These are phyloP conservation scores for Trichophaea hybrida DNA, from an alignment of 2,329 filamentous ascomycete genomes.

Conservation along the genomic window DNA sequence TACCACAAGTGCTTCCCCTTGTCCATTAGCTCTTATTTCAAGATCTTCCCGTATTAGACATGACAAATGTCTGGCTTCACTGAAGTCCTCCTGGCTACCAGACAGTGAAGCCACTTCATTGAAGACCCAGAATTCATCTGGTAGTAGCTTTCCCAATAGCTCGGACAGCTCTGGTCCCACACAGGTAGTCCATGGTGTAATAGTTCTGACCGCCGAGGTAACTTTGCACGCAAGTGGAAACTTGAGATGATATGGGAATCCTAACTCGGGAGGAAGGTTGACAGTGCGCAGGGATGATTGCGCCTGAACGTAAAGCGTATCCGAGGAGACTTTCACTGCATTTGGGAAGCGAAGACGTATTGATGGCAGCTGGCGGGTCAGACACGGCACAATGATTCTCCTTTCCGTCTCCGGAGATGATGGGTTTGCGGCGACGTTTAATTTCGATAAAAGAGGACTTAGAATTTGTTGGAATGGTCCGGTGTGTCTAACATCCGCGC, in stretches of 20 bases:
- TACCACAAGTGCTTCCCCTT: constrained; percentile 1
- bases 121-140: background rate
- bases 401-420: background rate
- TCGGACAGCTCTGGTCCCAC: background rate
- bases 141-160: background rate
- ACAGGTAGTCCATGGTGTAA: background rate
- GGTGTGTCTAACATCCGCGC: background rate
- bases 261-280: background rate
- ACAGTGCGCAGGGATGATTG: constrained; percentile 1
- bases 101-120: background rate
- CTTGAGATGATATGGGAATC: constrained; percentile 1
- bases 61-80: background rate
- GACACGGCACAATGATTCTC: background rate
- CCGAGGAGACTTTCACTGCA: background rate
- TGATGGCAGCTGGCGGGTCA: background rate
- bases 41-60: constrained; percentile 1
- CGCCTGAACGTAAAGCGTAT: background rate
- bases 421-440: background rate
- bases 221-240: constrained; percentile 3
- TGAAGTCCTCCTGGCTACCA: background rate
- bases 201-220: background rate
- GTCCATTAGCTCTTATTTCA: background rate
- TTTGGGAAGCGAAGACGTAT: background rate
- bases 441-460: background rate
- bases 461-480: background rate